These are phyloP conservation scores for Rubia yunnanensis DNA, from an alignment of 257 asterid genomes.

Conservation along the genomic window DNA sequence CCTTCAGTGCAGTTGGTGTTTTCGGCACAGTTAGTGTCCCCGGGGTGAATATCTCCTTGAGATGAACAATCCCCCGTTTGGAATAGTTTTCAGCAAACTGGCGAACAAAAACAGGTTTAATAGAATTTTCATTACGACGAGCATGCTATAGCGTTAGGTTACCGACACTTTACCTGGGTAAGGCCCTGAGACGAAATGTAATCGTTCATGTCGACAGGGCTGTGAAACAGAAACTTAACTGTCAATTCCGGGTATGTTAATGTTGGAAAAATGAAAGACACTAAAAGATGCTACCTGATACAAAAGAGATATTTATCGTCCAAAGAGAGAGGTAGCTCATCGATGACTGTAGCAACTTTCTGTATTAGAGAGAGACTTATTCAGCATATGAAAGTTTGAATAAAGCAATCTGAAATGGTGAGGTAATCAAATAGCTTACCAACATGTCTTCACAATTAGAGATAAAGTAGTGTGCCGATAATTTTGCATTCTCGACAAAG, in stretches of 20 bases:
- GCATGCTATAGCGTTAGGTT: conserved; percentile 7
- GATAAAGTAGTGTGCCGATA: conserved; percentile 73
- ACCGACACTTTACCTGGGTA: conserved; percentile 40
- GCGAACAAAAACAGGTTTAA: conserved; percentile 14
- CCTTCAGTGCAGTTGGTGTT: conserved; percentile 68
- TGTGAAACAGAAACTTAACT: conserved; percentile 23
- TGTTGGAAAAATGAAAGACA: background rate
- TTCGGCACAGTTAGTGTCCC: conserved; percentile 71
- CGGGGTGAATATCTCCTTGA: conserved; percentile 81
- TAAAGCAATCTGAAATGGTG: conserved; percentile 1
- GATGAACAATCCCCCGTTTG: conserved; percentile 53
- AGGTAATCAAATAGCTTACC: conserved; percentile 38
- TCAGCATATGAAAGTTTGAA: conserved; percentile 5
- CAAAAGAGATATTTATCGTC: conserved; percentile 73
- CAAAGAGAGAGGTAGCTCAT: conserved; percentile 73
- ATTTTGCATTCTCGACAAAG: conserved; percentile 73
- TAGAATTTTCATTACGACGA: conserved; percentile 2
- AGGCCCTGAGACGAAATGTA: conserved; percentile 89
- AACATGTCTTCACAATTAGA: conserved; percentile 58
- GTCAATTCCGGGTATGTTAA: background rate
- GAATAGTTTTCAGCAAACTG: conserved; percentile 82
- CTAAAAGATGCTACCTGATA: conserved; percentile 48
- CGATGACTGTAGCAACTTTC: conserved; percentile 87
- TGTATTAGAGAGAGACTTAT: conserved; percentile 25
- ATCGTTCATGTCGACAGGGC: conserved; percentile 85